These are phyloP conservation scores for Chrysoporthe puriensis DNA, from an alignment of 2,329 filamentous ascomycete genomes.

Conservation along the genomic window DNA sequence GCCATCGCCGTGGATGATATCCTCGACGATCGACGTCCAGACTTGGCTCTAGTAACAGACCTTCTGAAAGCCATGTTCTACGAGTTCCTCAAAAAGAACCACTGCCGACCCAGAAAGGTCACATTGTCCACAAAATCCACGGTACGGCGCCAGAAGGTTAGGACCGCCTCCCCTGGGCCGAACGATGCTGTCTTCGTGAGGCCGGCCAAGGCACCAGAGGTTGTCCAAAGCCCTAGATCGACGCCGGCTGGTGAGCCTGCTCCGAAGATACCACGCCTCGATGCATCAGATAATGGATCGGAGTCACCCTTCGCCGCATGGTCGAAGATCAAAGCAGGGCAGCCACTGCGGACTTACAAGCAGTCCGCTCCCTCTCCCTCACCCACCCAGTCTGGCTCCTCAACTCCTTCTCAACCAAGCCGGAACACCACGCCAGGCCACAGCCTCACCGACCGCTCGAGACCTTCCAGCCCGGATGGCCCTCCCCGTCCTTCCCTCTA, in stretches of 20 bases:
- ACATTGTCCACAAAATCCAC: conserved; percentile 9
- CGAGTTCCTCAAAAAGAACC: conserved; percentile 75
- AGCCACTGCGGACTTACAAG: conserved; percentile 35
- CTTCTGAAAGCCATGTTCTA: conserved; percentile 70
- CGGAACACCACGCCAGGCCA: background rate
- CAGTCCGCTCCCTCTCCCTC: conserved; percentile 18
- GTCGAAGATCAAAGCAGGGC: conserved; percentile 40
- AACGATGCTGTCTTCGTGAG: background rate
- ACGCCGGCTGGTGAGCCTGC: conserved; percentile 11
- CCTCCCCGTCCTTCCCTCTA: conserved; percentile 37
- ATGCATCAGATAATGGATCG: conserved; percentile 10
- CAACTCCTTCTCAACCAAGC: background rate
- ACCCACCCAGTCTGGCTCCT: conserved; percentile 13
- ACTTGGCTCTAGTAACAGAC: conserved; percentile 61
- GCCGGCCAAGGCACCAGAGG: background rate
- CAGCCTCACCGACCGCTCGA: background rate
- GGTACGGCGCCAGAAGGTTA: background rate
- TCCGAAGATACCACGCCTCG: background rate
- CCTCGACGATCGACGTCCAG: conserved; percentile 50
- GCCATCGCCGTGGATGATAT: conserved; percentile 42
- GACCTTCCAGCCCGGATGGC: background rate
- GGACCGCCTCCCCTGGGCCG: background rate
- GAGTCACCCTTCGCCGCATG: conserved; percentile 43
- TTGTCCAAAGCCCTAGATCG: background rate
- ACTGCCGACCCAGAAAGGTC: conserved; percentile 60